Conservation (phyloP, 345 rosid species). For the Aquilaria sinensis region DNA sequence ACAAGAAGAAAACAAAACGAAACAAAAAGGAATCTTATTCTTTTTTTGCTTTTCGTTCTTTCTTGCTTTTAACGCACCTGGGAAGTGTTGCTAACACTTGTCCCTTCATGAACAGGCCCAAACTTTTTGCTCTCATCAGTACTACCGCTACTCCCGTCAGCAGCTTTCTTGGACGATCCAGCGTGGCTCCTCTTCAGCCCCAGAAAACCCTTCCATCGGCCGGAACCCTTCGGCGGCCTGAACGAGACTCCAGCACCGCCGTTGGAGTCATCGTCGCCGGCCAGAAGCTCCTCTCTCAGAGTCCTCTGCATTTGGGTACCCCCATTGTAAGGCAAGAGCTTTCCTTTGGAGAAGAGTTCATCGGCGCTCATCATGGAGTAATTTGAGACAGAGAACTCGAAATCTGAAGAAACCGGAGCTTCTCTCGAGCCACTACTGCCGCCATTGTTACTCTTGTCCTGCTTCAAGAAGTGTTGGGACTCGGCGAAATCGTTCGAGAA, state of each 20-base stretch:
- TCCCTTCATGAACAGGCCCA: conserved; percentile 20
- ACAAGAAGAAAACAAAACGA: not conserved
- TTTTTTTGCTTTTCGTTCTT: not conserved
- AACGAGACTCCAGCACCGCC: conserved; percentile 21
- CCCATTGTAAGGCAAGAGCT: conserved; percentile 58
- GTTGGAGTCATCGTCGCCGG: conserved; percentile 28
- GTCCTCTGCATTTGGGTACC: conserved; percentile 62
- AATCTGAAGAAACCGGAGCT: conserved; percentile 55
- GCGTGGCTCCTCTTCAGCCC: conserved; percentile 71
- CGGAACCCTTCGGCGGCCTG: conserved; percentile 55
- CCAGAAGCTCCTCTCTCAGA: conserved; percentile 83
- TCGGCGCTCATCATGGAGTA: conserved; percentile 94
- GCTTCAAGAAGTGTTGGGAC: conserved; percentile 43
- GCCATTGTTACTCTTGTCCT: conserved; percentile 18
- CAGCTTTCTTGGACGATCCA: conserved; percentile 49
- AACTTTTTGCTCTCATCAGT: conserved; percentile 33
- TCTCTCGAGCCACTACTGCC: conserved; percentile 25
- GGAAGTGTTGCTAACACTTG: conserved; percentile 19
- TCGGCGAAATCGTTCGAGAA: conserved; percentile 82
- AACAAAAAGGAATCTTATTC: not conserved
- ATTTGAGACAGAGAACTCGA: conserved; percentile 79
- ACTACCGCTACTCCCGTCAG: conserved; percentile 34
- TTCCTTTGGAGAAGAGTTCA: conserved; percentile 90
- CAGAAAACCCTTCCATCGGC: conserved; percentile 79
- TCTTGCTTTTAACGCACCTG: conserved; percentile 18